Evolutionary conservation across 2,329 filamentous ascomycete genomes (phyloP).

Genomic region (Aspergillus chevalieri): DNA sequence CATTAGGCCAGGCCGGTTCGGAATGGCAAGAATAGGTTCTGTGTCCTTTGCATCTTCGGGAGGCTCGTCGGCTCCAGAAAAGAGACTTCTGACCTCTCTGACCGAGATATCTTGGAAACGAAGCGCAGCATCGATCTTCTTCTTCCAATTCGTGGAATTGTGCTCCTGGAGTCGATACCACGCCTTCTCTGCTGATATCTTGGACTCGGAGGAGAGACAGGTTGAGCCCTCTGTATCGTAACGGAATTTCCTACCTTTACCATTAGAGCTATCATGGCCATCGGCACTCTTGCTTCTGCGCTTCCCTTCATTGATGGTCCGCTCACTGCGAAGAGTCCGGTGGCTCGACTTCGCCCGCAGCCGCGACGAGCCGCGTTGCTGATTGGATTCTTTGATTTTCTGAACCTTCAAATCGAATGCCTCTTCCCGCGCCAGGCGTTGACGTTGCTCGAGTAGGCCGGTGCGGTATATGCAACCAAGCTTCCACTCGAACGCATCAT

Average conservation of each 20-base stretch:
- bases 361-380: conserved; percentile 46
- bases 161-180: conserved; percentile 67
- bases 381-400: conserved; percentile 66
- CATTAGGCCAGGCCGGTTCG: conserved; percentile 77
- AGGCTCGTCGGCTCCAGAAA: conserved; percentile 75
- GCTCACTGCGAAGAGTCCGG: conserved; percentile 37
- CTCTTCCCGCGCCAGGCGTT: conserved; percentile 81
- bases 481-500: conserved; percentile 97
- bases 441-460: conserved; percentile 81
- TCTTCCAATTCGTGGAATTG: conserved; percentile 88
- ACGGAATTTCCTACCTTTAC: conserved; percentile 36
- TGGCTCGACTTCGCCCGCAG: conserved; percentile 49
- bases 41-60: conserved; percentile 75
- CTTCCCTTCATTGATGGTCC: conserved; percentile 29
- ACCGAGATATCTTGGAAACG: conserved; percentile 65
- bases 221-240: conserved; percentile 78
- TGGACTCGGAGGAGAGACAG: conserved; percentile 64
- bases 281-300: conserved; percentile 55
- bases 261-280: conserved; percentile 26
- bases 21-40: conserved; percentile 80
- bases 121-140: conserved; percentile 73
- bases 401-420: conserved; percentile 84
- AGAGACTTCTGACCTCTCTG: conserved; percentile 68
- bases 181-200: conserved; percentile 70
- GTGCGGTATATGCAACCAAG: conserved; percentile 87